These are phyloP conservation scores for Fusarium heterosporum DNA, from an alignment of 2,329 filamentous ascomycete genomes.

Conservation along the genomic window DNA sequence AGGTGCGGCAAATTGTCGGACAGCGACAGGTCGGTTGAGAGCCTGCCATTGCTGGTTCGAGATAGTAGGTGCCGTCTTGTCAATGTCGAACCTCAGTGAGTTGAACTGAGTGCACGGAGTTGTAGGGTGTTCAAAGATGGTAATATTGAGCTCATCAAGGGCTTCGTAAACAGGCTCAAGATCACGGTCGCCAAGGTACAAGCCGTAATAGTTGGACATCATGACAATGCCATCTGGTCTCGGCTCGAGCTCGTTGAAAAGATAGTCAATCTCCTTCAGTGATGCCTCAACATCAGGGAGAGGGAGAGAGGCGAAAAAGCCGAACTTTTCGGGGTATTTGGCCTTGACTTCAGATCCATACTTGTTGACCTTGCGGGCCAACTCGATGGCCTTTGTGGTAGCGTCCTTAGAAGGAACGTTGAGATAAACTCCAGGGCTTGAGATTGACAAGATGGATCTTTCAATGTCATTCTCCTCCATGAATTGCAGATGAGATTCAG, in stretches of 20 bases:
- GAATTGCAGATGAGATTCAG: conserved; percentile 13
- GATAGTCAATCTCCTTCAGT: conserved; percentile 5
- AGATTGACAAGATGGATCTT: conserved; percentile 11
- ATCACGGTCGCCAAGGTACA: conserved; percentile 14
- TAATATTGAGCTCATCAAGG: conserved; percentile 3
- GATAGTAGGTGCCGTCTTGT: not conserved
- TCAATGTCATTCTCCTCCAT: conserved; percentile 24
- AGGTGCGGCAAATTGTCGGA: conserved; percentile 15
- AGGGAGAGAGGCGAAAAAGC: conserved; percentile 13
- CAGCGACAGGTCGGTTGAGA: conserved; percentile 15
- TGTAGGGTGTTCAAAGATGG: conserved; percentile 25
- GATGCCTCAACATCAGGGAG: conserved; percentile 14
- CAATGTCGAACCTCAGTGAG: conserved; percentile 1
- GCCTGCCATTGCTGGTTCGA: conserved; percentile 23
- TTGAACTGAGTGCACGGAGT: conserved; percentile 26
- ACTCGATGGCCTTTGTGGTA: not conserved
- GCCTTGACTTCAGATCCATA: conserved; percentile 13
- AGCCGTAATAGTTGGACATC: conserved; percentile 26
- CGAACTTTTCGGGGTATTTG: conserved; percentile 15
- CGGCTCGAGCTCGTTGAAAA: conserved; percentile 1
- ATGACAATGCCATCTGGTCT: conserved; percentile 15
- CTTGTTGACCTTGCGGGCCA: conserved; percentile 3
- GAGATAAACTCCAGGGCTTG: conserved; percentile 18
- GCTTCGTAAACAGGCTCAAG: conserved; percentile 17
- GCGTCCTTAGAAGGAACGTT: conserved; percentile 8